phyloP scores from a whole-genome alignment of 1,139 yeast species.

The Starmera stellimalicola region DNA sequence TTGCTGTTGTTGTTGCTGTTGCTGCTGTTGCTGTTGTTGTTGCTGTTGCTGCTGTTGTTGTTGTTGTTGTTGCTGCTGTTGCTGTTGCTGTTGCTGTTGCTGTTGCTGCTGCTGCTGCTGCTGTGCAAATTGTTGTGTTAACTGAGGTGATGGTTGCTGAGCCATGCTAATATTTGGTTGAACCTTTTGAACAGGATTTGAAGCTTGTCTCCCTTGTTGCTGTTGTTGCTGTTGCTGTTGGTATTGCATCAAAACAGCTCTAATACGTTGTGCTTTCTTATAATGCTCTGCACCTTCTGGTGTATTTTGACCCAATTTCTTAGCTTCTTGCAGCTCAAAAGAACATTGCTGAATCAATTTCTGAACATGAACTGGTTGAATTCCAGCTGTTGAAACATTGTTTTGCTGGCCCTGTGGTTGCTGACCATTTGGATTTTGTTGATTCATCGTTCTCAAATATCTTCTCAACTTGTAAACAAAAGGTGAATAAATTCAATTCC shows the following conservation, averaged over 20 bases:
- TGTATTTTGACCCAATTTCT: conserved; percentile 43
- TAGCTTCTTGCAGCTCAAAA: conserved; percentile 55
- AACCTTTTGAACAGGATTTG: not conserved
- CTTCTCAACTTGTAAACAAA: too few relatives aligned
- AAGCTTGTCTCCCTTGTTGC: not conserved
- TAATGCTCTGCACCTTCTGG: conserved; percentile 64
- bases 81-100: conserved; percentile 9
- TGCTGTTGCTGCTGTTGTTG: conserved; percentile 8
- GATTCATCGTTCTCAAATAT: not conserved
- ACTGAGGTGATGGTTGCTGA: conserved; percentile 1
- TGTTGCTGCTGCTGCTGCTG: not conserved
- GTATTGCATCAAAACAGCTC: conserved; percentile 17
- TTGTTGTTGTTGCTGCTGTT: too few relatives aligned
- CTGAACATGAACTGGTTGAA: conserved; percentile 50
- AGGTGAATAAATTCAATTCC: too few relatives aligned
- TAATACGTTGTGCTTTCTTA: conserved; percentile 57
- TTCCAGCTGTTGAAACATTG: conserved; percentile 1
- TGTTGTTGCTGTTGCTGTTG: conserved; percentile 9
- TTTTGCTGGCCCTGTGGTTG: conserved; percentile 1
- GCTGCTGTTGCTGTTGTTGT: conserved; percentile 9
- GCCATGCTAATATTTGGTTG: not conserved
- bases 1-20: conserved; percentile 8
- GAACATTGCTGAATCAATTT: conserved; percentile 53
- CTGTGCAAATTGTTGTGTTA: conserved; percentile 1
- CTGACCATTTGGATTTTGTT: conserved; percentile 3